phyloP scores from a whole-genome alignment of 225 moss, liverwort and hornwort species.

The Marchantia polymorpha region DNA sequence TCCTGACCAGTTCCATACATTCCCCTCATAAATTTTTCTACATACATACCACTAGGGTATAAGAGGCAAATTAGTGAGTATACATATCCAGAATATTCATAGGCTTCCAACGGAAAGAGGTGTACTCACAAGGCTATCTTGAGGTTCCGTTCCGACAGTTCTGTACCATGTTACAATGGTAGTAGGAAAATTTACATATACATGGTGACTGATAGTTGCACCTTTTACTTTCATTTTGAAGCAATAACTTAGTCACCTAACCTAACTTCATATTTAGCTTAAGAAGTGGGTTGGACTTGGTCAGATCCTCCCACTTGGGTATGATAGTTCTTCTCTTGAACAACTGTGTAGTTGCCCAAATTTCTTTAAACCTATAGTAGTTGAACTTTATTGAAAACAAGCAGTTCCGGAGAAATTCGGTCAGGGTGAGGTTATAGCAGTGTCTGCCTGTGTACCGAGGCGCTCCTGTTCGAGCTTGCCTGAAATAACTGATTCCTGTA shows the following conservation, averaged over 20 bases:
- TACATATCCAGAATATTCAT: not conserved
- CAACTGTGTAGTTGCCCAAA: constrained; percentile 7
- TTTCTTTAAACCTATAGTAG: not conserved
- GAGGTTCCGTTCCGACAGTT: not conserved
- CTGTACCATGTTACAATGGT: not conserved
- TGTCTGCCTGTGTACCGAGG: too few species aligned
- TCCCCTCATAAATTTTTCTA: not conserved
- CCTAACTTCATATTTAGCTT: not conserved
- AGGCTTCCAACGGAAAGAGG: not conserved
- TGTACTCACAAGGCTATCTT: not conserved
- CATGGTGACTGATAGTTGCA: not conserved
- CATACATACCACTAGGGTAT: not conserved
- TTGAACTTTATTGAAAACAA: not conserved
- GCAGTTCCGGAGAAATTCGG: not conserved
- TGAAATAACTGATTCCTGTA: too few species aligned
- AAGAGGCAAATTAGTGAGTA: not conserved
- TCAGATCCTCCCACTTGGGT: not conserved
- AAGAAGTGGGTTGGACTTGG: not conserved
- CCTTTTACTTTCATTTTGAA: not conserved
- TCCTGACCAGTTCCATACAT: not conserved
- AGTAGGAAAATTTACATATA: not conserved
- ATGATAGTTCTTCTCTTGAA: not conserved
- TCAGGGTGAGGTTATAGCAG: too few species aligned
- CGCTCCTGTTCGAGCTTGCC: too few species aligned
- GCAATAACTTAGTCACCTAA: not conserved